Evolutionary conservation across 345 rosid genomes (phyloP).

Genomic region (Carallia pectinifolia): DNA sequence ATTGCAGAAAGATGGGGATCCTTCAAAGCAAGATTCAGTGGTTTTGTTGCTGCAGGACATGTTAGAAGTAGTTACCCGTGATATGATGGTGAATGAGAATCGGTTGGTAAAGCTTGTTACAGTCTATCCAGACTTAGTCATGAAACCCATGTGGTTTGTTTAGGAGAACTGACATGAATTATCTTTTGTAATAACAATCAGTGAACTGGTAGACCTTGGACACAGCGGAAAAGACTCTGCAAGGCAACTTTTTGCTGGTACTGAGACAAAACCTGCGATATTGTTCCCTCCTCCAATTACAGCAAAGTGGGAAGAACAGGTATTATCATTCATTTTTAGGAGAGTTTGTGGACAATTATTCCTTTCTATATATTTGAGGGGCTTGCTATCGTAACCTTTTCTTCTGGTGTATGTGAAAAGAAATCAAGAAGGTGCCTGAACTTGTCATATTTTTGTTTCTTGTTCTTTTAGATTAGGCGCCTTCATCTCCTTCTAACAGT

Average conservation of each 20-base stretch:
- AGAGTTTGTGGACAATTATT: not conserved
- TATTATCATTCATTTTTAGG: conserved; percentile 20
- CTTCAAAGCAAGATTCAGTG: conserved; percentile 65
- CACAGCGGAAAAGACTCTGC: conserved; percentile 87
- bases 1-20: conserved; percentile 83
- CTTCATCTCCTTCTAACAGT: conserved; percentile 89
- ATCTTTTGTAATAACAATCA: conserved; percentile 27
- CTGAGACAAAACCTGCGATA: conserved; percentile 82
- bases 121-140: conserved; percentile 4
- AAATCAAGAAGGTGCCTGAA: not conserved
- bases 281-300: conserved; percentile 70
- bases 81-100: conserved; percentile 91
- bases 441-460: conserved; percentile 10
- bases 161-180: not conserved
- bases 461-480: conserved; percentile 67
- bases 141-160: not conserved
- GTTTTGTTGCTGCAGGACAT: conserved; percentile 88
- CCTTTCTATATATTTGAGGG: not conserved
- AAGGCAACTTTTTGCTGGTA: conserved; percentile 93
- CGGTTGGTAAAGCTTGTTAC: conserved; percentile 56
- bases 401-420: no score
- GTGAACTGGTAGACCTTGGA: conserved; percentile 83
- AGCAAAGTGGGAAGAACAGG: conserved; percentile 97
- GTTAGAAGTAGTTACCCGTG: conserved; percentile 92
- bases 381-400: no score